These are phyloP conservation scores for Lodderomyces orthopsilosis DNA, from an alignment of 1,139 yeast genomes.

Conservation along the genomic window DNA sequence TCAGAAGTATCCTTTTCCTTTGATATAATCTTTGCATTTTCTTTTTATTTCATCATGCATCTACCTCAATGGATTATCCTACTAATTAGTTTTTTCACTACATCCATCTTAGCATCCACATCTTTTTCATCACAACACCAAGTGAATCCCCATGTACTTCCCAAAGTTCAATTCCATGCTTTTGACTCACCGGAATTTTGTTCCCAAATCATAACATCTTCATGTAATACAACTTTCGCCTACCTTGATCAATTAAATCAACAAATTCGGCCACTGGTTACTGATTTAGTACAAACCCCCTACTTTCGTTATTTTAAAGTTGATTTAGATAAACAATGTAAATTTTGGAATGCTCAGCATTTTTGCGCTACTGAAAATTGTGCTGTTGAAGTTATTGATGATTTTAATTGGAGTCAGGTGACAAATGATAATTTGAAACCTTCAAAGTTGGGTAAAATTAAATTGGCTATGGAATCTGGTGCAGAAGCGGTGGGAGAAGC, in stretches of 20 bases:
- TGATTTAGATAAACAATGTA: conserved; percentile 82
- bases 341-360: conserved; percentile 80
- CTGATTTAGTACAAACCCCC: conserved; percentile 59
- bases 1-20: too few species aligned
- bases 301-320: conserved; percentile 86
- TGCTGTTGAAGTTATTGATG: conserved; percentile 72
- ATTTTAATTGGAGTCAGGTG: conserved; percentile 61
- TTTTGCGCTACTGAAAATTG: conserved; percentile 93
- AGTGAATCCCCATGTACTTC: conserved; percentile 10
- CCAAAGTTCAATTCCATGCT: conserved; percentile 24
- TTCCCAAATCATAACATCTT: conserved; percentile 45
- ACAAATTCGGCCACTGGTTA: conserved; percentile 46
- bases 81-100: conserved; percentile 8
- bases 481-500: background rate
- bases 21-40: too few species aligned
- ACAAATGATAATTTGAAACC: conserved; percentile 71
- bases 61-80: conserved; percentile 6
- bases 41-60: background rate
- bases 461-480: conserved; percentile 11
- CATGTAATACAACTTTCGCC: conserved; percentile 48
- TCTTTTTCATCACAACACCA: conserved; percentile 6
- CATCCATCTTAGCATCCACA: conserved; percentile 5
- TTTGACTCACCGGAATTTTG: conserved; percentile 48
- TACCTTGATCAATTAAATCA: conserved; percentile 41
- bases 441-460: conserved; percentile 59